A percentile compares a stretch with the other conserved stretches of the same genome.
Conservation (phyloP, 179 eudicot genomes). For the Pouteria campechiana region DNA sequence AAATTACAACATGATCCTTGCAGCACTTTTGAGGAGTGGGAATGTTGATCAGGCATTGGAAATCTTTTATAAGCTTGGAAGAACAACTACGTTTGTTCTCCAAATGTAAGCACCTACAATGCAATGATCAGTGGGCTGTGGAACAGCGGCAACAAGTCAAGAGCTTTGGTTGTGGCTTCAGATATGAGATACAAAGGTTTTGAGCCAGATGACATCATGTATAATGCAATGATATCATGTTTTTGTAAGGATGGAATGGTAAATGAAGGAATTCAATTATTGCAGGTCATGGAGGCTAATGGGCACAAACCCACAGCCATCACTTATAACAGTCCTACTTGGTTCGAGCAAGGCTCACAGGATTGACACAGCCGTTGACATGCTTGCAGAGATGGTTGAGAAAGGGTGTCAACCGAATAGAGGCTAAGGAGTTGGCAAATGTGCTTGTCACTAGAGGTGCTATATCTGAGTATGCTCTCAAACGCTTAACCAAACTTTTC, state of each 20-base stretch:
- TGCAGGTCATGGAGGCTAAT: slow-evolving; percentile 36
- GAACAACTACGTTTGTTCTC: slow-evolving; percentile 51
- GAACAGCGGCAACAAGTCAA: slow-evolving; percentile 28
- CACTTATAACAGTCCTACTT: slow-evolving; percentile 52
- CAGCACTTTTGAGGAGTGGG: slow-evolving; percentile 52
- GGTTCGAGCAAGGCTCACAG: slow-evolving; percentile 56
- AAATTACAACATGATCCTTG: slow-evolving; percentile 48
- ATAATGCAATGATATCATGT: slow-evolving; percentile 57
- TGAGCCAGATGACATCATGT: slow-evolving; percentile 59
- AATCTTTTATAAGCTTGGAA: slow-evolving; percentile 42
- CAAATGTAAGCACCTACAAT: slow-evolving; percentile 57
- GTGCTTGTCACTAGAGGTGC: slow-evolving; percentile 18
- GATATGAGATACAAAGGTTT: slow-evolving; percentile 47
- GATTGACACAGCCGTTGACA: slow-evolving; percentile 34
- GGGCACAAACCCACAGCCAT: slow-evolving; percentile 33
- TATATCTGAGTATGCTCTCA: slow-evolving; percentile 26
- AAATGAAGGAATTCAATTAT: slow-evolving; percentile 38
- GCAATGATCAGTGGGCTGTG: slow-evolving; percentile 52
- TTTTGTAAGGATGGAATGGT: slow-evolving; percentile 63
- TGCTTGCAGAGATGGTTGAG: slow-evolving; percentile 46
- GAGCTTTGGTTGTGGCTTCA: slow-evolving; percentile 31
- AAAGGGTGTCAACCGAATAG: slow-evolving; percentile 46
- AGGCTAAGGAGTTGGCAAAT: slow-evolving; percentile 49
- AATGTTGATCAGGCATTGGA: slow-evolving; percentile 41
- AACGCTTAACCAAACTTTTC: slow-evolving; percentile 43